Base-by-base conservation (phyloP, 768 basidiomycete species). In the Naematelia encephala region DNA sequence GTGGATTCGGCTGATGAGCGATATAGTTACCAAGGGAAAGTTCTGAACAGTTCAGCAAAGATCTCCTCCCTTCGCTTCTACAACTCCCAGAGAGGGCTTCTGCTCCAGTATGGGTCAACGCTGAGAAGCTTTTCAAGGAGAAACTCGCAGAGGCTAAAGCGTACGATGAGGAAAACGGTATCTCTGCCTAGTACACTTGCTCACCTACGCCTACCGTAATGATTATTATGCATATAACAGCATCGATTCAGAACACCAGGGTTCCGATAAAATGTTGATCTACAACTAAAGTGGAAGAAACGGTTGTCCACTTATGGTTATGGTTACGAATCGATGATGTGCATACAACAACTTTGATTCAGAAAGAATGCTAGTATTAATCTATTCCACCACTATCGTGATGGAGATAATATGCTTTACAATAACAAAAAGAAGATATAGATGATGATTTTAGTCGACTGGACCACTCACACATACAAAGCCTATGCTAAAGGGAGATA, bases 31-130 rank as follows among this genome's bases (percentile, higher is more conserved):
- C 96, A 22, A 83, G 96, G 50, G 96, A 99, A 78, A 88, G 94
- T 3, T 96, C 92, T 1, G 94, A 99, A 78, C 92, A 96, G 72
- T 98, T 98, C 80, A 92, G 90, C 70, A 67, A 78, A 1, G 91
- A 93, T 77, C 82, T 98, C 23, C 80, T 94, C 29, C 91, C 92
- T 5, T 88, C 90, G 4, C 78, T 98, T 61, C 76, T 92, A 22
- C 78, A 88, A 72, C 84, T 93, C 66, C 90, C 89, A 0, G 74
- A 85, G 53, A 80, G 89, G 51, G 66, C 81, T 53, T 82, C 75
- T 0, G 86, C 86, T 27, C 83, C 86, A 14, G 90, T 93, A 2
- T 97, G 94, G 94, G 82, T 81, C 3, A 87, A 92, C 53, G 92
- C 93, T 1, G 87, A 94, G 80, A 83, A 80, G 71, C 79, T 97